Conservation (phyloP, 106 monocot species). For the Dendrobium huoshanense region DNA sequence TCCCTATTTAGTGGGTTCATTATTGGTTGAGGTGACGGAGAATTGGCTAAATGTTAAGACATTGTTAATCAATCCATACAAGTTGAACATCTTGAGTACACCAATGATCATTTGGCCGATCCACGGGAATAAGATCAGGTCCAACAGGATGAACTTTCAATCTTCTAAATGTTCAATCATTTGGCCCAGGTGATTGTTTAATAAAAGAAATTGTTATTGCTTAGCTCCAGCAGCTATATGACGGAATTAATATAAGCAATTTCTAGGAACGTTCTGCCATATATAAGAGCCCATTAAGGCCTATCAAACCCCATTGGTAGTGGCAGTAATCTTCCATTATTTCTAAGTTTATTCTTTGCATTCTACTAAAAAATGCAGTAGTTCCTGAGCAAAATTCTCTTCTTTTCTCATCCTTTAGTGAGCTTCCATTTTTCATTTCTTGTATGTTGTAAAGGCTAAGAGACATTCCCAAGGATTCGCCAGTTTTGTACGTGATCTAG, state of each 20-base stretch:
- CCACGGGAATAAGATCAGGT: background rate
- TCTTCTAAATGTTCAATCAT: background rate
- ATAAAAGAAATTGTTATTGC: background rate
- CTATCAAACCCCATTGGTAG: background rate
- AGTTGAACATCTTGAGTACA: background rate
- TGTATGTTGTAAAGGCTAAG: too few species aligned
- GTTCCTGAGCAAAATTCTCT: background rate
- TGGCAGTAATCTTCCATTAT: background rate
- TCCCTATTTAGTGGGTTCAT: background rate
- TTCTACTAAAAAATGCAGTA: background rate
- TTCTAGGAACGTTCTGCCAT: background rate
- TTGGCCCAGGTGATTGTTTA: background rate
- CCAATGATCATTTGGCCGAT: background rate
- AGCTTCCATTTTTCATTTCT: too few species aligned
- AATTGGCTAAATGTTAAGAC: background rate
- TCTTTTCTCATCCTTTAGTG: too few species aligned
- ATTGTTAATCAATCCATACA: background rate
- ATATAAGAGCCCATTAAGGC: background rate
- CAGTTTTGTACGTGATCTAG: too few species aligned
- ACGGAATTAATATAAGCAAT: background rate
- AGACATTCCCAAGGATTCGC: too few species aligned
- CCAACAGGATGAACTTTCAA: background rate
- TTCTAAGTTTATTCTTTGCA: background rate
- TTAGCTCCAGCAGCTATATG: background rate
- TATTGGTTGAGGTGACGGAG: background rate